phyloP scores from a whole-genome alignment of 176 grass and related monocot genomes.

The Juncus effusus region DNA sequence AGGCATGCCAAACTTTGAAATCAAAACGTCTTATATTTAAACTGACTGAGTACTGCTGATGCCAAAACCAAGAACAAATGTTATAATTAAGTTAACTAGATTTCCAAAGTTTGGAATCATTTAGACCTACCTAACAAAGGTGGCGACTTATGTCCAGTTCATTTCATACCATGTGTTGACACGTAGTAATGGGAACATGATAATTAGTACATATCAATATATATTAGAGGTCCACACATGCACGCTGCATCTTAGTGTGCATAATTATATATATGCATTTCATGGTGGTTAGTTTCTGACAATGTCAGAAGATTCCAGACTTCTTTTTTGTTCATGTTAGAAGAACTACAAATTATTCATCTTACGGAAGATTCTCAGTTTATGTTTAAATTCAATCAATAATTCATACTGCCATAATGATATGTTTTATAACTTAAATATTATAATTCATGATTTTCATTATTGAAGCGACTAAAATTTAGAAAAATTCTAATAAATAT shows the following conservation, averaged over 20 bases:
- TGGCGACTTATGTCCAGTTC: conserved; percentile 19
- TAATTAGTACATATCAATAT: conserved; percentile 2
- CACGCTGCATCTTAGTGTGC: conserved; percentile 6
- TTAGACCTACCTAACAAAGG: conserved; percentile 13
- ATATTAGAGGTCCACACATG: conserved; percentile 18
- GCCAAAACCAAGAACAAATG: neutral
- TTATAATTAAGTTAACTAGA: conserved; percentile 3
- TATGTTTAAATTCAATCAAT: too few species aligned
- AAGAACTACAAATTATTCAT: too few species aligned
- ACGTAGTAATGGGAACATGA: conserved; percentile 22
- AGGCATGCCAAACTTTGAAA: conserved; percentile 15
- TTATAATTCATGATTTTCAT: too few species aligned
- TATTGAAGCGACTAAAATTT: too few species aligned
- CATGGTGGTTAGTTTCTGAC: conserved; percentile 8
- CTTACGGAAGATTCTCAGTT: too few species aligned
- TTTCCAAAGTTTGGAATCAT: conserved; percentile 14
- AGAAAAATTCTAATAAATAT: too few species aligned
- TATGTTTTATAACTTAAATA: too few species aligned
- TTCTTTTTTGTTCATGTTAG: too few species aligned
- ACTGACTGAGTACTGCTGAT: neutral
- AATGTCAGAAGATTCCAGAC: neutral
- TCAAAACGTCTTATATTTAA: conserved; percentile 1
- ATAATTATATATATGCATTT: conserved; percentile 12
- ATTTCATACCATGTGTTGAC: conserved; percentile 13
- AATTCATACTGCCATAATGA: too few species aligned